Conservation (phyloP, 257 asterid genomes). For the Thymus mandschuricus region DNA sequence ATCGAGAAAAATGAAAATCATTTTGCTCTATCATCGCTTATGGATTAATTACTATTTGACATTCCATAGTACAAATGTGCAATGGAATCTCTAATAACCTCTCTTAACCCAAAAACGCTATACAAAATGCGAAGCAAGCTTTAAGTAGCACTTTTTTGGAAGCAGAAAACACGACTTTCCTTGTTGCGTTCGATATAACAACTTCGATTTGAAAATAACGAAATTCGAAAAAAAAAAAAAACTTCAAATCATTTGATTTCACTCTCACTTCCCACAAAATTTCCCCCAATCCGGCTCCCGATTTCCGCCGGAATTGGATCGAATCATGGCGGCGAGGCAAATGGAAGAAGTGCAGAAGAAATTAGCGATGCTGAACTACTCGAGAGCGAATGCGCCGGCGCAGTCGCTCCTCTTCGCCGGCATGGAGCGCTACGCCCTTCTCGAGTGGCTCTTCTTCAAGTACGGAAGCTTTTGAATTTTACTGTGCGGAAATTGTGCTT, state of each 20-base stretch:
- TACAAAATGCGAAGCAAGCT: not conserved
- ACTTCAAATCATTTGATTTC: constrained; percentile 13
- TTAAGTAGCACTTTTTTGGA: constrained; percentile 6
- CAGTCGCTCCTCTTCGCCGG: constrained; percentile 98
- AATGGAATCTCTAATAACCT: too few relatives aligned
- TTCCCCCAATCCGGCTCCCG: constrained; percentile 4
- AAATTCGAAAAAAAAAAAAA: constrained; percentile 16
- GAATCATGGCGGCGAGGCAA: constrained; percentile 76
- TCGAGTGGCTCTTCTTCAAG: constrained; percentile 99
- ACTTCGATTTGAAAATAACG: constrained; percentile 10
- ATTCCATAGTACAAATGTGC: too few relatives aligned
- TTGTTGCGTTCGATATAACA: not conserved
- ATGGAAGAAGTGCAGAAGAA: constrained; percentile 94
- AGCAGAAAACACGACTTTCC: not conserved
- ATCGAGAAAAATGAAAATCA: too few relatives aligned
- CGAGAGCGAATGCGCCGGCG: constrained; percentile 89
- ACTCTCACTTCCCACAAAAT: constrained; percentile 2
- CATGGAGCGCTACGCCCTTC: constrained; percentile 99
- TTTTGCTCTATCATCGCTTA: too few relatives aligned
- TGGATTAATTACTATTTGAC: too few relatives aligned
- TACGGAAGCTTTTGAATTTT: constrained; percentile 27
- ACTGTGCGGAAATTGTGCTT: not conserved
- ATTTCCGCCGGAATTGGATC: constrained; percentile 21
- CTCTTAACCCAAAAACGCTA: too few relatives aligned
- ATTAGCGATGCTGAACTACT: constrained; percentile 63